These are phyloP conservation scores for Aspergillus brasiliensis DNA, from an alignment of 2,329 filamentous ascomycete genomes.

Conservation along the genomic window DNA sequence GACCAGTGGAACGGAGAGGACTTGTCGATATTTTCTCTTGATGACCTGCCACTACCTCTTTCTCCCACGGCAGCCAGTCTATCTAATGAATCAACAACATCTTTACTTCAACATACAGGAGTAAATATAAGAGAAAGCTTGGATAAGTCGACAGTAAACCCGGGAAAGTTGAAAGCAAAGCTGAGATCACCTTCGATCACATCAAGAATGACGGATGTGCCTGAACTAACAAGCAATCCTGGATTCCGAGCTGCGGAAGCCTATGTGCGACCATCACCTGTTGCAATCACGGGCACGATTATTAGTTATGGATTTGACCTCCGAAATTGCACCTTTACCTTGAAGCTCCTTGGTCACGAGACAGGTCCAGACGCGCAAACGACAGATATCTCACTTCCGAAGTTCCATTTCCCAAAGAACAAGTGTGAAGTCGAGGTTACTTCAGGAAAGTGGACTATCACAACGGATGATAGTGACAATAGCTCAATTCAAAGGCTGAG, in stretches of 20 bases:
- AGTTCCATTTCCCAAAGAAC: conserved; percentile 86
- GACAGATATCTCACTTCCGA: conserved; percentile 82
- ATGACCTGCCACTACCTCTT: conserved; percentile 72
- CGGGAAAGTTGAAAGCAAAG: conserved; percentile 69
- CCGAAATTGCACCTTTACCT: conserved; percentile 72
- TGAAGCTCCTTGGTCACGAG: conserved; percentile 66
- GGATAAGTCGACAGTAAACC: conserved; percentile 51
- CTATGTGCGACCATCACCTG: conserved; percentile 82
- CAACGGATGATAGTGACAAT: conserved; percentile 69
- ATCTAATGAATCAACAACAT: conserved; percentile 53
- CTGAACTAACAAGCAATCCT: conserved; percentile 61
- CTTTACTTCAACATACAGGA: no score
- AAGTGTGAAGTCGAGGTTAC: conserved; percentile 73
- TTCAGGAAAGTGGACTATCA: conserved; percentile 88
- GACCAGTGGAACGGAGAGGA: conserved; percentile 99
- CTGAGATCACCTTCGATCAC: conserved; percentile 61
- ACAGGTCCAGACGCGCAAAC: conserved; percentile 66
- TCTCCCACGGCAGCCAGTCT: no score
- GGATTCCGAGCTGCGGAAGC: conserved; percentile 91
- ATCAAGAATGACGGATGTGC: conserved; percentile 57
- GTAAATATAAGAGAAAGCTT: no score
- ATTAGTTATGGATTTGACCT: conserved; percentile 79
- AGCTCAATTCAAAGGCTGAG: conserved; percentile 73
- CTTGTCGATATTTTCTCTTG: conserved; percentile 81
- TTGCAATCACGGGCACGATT: conserved; percentile 73